phyloP scores from a whole-genome alignment of 2,329 filamentous ascomycete genomes.

The Ilyonectria mors-panacis region DNA sequence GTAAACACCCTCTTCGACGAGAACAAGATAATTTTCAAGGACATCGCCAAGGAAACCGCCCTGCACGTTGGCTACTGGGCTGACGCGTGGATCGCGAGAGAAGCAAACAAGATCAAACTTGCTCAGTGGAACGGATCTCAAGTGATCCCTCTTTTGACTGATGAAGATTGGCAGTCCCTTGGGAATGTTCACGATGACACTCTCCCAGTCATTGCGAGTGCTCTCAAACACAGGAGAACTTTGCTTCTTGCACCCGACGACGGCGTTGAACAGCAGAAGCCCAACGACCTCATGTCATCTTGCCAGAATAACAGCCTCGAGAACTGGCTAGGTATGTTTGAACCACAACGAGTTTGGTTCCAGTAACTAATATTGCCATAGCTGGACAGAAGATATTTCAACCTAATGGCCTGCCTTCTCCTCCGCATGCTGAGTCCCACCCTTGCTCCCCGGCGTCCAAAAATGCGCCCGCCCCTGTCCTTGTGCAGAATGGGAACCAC shows the following conservation, averaged over 20 bases:
- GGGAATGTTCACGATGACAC: conserved; percentile 50
- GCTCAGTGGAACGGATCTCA: conserved; percentile 47
- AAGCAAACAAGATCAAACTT: conserved; percentile 52
- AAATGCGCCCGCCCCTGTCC: conserved; percentile 37
- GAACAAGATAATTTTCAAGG: conserved; percentile 53
- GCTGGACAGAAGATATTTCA: conserved; percentile 49
- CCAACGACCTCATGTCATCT: conserved; percentile 47
- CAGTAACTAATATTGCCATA: conserved; percentile 40
- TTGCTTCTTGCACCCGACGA: conserved; percentile 42
- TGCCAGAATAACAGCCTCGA: conserved; percentile 47
- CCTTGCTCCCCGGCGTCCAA: conserved; percentile 37
- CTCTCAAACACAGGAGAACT: conserved; percentile 52
- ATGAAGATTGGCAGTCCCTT: conserved; percentile 48
- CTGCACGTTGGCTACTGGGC: conserved; percentile 54
- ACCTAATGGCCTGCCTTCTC: conserved; percentile 49
- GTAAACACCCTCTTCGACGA: conserved; percentile 59
- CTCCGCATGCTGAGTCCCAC: conserved; percentile 42
- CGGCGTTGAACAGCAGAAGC: conserved; percentile 29
- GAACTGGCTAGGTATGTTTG: conserved; percentile 56
- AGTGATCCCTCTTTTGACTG: conserved; percentile 48
- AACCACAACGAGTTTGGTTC: neutral
- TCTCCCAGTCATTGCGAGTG: conserved; percentile 49
- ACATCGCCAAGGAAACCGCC: conserved; percentile 44
- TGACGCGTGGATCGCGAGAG: conserved; percentile 53
- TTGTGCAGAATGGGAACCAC: conserved; percentile 42